phyloP scores from a whole-genome alignment of 108 stramenopile genomes.

The Seminavis robusta region DNA sequence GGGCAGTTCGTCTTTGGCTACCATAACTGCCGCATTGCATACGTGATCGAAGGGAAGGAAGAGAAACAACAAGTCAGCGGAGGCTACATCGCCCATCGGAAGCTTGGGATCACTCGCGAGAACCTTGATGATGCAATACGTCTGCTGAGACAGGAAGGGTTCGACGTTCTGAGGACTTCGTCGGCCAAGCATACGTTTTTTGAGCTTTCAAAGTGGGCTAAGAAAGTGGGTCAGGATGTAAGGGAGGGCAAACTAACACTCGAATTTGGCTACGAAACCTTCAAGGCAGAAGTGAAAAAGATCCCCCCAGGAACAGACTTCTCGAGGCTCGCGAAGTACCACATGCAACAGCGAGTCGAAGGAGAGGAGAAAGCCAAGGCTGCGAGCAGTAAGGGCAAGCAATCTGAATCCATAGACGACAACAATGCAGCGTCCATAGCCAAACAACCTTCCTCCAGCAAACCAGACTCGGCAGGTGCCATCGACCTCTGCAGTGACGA shows the following conservation, averaged over 20 bases:
- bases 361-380: too few relatives aligned
- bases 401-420: too few relatives aligned
- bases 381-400: too few relatives aligned
- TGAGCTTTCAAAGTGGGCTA: conserved; percentile 12
- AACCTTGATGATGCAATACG: conserved; percentile 16
- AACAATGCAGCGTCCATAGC: too few relatives aligned
- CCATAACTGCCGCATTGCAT: conserved; percentile 47
- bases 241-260: conserved; percentile 5
- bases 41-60: conserved; percentile 64
- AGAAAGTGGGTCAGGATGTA: conserved; percentile 9
- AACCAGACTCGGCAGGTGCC: too few relatives aligned
- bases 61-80: conserved; percentile 46
- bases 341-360: too few relatives aligned
- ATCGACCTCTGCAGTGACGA: too few relatives aligned
- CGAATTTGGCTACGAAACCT: conserved; percentile 14
- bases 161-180: conserved; percentile 23
- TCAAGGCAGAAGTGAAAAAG: conserved; percentile 7
- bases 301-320: conserved; percentile 21
- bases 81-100: conserved; percentile 49
- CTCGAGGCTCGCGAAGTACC: conserved; percentile 16
- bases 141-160: conserved; percentile 22
- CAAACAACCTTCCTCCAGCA: too few relatives aligned
- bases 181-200: conserved; percentile 13
- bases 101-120: conserved; percentile 4
- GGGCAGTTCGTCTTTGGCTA: conserved; percentile 67